phyloP scores from a whole-genome alignment of 2,329 filamentous ascomycete genomes.

The Thielaviopsis euricoi region DNA sequence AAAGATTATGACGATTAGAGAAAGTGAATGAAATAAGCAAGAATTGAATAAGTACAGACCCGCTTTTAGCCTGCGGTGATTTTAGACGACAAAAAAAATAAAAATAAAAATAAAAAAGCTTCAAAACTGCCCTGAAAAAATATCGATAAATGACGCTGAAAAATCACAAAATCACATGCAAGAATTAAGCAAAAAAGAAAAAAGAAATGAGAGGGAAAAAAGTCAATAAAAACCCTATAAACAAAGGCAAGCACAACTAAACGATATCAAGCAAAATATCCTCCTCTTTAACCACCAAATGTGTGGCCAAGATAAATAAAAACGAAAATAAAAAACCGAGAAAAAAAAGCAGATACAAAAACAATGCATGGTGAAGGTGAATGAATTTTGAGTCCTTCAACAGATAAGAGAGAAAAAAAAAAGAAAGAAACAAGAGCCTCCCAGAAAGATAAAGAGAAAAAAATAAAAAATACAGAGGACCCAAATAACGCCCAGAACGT shows the following conservation, averaged over 20 bases:
- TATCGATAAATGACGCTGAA: too few species aligned
- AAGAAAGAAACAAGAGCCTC: background rate
- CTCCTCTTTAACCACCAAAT: background rate
- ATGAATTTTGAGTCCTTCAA: background rate
- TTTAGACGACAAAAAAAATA: background rate
- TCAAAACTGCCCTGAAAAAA: too few species aligned
- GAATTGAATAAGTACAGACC: background rate
- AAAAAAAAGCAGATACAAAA: background rate
- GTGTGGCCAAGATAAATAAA: background rate
- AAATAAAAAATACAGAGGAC: background rate
- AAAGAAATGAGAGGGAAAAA: background rate
- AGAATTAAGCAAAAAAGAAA: background rate
- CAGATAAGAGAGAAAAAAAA: background rate
- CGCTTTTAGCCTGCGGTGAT: background rate
- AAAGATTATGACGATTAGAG: background rate
- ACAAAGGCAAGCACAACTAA: background rate
- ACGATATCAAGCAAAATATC: background rate
- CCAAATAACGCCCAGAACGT: constrained; percentile 1
- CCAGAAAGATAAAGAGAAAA: background rate
- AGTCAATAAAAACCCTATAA: background rate
- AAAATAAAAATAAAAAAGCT: background rate
- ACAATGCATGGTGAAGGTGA: background rate
- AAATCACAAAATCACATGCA: too few species aligned
- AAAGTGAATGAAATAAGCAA: too few species aligned
- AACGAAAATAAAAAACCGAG: too few species aligned